Evolutionary conservation across 306 rosid genomes (phyloP).

Genomic region (Acacia crassicarpa): DNA sequence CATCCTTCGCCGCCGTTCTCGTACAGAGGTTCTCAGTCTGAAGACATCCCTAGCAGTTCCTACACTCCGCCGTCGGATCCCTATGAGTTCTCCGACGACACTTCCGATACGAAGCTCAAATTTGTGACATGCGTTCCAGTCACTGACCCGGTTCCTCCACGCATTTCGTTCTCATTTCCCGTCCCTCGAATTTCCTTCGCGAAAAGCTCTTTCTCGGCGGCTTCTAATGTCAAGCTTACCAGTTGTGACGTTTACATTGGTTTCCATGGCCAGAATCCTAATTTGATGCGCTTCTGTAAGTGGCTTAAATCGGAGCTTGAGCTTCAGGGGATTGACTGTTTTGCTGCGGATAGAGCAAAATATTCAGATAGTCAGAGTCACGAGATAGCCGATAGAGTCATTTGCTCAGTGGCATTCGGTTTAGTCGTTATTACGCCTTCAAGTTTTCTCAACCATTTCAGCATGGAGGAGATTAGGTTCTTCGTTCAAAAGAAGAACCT

Average conservation of each 20-base stretch:
- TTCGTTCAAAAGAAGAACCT: constrained; percentile 89
- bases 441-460: constrained; percentile 56
- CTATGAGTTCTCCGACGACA: constrained; percentile 69
- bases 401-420: constrained; percentile 75
- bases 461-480: constrained; percentile 77
- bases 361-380: constrained; percentile 77
- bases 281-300: constrained; percentile 66
- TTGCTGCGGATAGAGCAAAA: constrained; percentile 76
- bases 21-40: constrained; percentile 40
- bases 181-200: constrained; percentile 75
- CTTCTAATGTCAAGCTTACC: constrained; percentile 60
- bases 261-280: constrained; percentile 69
- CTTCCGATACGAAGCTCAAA: constrained; percentile 52
- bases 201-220: constrained; percentile 63
- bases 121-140: constrained; percentile 48
- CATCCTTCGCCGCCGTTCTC: constrained; percentile 39
- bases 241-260: constrained; percentile 88
- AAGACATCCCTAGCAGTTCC: constrained; percentile 83
- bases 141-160: constrained; percentile 53
- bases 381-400: constrained; percentile 78
- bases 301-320: constrained; percentile 93
- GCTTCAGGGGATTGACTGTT: constrained; percentile 90
- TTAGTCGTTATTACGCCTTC: constrained; percentile 69
- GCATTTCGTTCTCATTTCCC: constrained; percentile 86
- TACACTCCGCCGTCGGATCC: constrained; percentile 91